Evolutionary conservation across 2,329 filamentous ascomycete species (phyloP).

Genomic region (Trichoderma arundinaceum): DNA sequence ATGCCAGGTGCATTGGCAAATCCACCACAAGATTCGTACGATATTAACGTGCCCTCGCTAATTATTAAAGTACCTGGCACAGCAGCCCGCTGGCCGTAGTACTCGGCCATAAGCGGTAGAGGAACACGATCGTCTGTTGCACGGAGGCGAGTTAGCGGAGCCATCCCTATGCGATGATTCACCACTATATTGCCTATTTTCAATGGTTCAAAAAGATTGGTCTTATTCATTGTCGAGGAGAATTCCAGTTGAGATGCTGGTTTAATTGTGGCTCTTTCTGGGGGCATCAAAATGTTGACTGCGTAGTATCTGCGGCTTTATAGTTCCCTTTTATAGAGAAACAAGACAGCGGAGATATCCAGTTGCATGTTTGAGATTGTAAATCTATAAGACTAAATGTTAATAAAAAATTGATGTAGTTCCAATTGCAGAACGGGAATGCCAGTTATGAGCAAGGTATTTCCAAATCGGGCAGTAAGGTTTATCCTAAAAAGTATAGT

Average conservation of each 20-base stretch:
- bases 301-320: neutral
- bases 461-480: conserved; percentile 12
- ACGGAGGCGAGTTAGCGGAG: conserved; percentile 6
- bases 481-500: neutral
- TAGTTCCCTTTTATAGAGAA: neutral
- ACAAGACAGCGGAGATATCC: neutral
- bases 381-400: neutral
- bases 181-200: neutral
- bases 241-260: neutral
- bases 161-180: conserved; percentile 7
- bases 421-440: neutral
- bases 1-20: conserved; percentile 59
- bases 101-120: conserved; percentile 43
- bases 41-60: conserved; percentile 55
- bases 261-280: neutral
- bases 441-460: neutral
- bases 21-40: conserved; percentile 36
- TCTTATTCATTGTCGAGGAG: neutral
- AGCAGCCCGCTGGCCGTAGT: conserved; percentile 54
- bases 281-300: neutral
- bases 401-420: neutral
- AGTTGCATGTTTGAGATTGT: neutral
- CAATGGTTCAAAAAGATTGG: conserved; percentile 32
- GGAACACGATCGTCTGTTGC: conserved; percentile 2
- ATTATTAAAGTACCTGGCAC: conserved; percentile 52